Base-by-base conservation (phyloP, 805 yeast genomes). In the Nakazawaea ishiwadae region DNA sequence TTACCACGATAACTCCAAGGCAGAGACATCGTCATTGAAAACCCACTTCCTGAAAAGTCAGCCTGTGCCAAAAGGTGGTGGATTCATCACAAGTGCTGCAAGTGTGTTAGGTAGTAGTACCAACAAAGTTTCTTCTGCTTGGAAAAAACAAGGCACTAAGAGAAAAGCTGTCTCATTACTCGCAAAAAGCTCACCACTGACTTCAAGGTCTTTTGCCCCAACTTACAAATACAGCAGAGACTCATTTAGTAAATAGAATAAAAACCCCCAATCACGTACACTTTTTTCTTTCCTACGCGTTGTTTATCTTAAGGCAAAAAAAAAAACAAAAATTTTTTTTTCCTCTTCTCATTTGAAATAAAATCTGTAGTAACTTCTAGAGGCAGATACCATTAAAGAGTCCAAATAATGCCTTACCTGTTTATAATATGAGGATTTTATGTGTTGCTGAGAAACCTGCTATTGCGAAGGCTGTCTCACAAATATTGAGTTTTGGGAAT, bases 371-470 rank as follows among this genome's bases (percentile, higher is more conserved):
- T n/a, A n/a, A n/a, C n/a, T n/a, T n/a, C n/a, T n/a, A n/a, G n/a
- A n/a, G n/a, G n/a, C n/a, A n/a, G n/a, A n/a, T n/a, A n/a, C n/a
- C n/a, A n/a, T n/a, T n/a, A n/a, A n/a, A n/a, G n/a, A n/a, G n/a
- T n/a, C n/a, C n/a, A 9, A 4, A 31, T 31, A 17, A 31, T 31
- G 34, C 7, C 12, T 10, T 10, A 33, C 14, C 19, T 10, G 20
- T 18, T 10, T 12, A 12, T 9, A 14, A 11, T 15, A 84, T 86
- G 93, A 80, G 67, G 50, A 77, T 93, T 4, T 75, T 93, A 36
- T 91, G 97, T 63, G 96, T 93, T 43, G 99, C 99, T 2, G 99
- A 93, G 65, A 93, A 93, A 63, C 95, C 95, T 43, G 86, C 96
- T 1, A 93, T 93, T 37, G 95, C 97, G 3, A 87, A 82, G 57